Conservation (phyloP, 805 yeast species). For the Candida germanica region DNA sequence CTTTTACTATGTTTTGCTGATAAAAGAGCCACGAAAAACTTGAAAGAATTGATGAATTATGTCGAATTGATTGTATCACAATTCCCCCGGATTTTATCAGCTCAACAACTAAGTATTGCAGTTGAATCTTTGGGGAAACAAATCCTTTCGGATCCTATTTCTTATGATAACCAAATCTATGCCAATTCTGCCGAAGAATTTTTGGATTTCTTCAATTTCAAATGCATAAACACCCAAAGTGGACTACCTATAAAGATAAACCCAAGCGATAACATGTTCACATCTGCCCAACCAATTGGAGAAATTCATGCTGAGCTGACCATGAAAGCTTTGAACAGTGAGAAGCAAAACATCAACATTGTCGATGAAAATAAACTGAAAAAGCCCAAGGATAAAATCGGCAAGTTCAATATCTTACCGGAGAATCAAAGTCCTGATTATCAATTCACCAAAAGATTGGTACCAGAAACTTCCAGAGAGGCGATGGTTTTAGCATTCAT, state of each 20-base stretch:
- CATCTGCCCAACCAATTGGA: slow-evolving; percentile 37
- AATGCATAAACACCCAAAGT: slow-evolving; percentile 36
- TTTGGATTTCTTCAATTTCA: slow-evolving; percentile 39
- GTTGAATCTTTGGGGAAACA: slow-evolving; percentile 51
- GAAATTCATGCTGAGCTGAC: slow-evolving; percentile 38
- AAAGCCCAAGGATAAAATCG: slow-evolving; percentile 30
- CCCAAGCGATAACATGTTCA: slow-evolving; percentile 14
- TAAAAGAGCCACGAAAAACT: slow-evolving; percentile 14
- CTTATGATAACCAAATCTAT: slow-evolving; percentile 6
- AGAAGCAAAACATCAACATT: slow-evolving; percentile 19
- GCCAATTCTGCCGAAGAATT: slow-evolving; percentile 30
- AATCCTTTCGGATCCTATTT: slow-evolving; percentile 25
- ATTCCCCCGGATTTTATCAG: slow-evolving; percentile 54
- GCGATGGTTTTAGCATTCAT: slow-evolving; percentile 47
- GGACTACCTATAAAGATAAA: slow-evolving; percentile 21
- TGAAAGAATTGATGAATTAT: slow-evolving; percentile 33
- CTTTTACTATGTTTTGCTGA: slow-evolving; percentile 35
- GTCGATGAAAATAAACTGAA: slow-evolving; percentile 27
- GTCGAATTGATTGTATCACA: slow-evolving; percentile 47
- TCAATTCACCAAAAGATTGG: slow-evolving; percentile 21
- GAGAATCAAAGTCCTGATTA: slow-evolving; percentile 11
- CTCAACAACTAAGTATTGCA: slow-evolving; percentile 56
- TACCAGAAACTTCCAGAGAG: slow-evolving; percentile 44
- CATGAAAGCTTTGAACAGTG: slow-evolving; percentile 20
- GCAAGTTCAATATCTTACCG: slow-evolving; percentile 16